phyloP scores from a whole-genome alignment of 192 early-diverging fungal genomes.

The Chytriomyces sp. region DNA sequence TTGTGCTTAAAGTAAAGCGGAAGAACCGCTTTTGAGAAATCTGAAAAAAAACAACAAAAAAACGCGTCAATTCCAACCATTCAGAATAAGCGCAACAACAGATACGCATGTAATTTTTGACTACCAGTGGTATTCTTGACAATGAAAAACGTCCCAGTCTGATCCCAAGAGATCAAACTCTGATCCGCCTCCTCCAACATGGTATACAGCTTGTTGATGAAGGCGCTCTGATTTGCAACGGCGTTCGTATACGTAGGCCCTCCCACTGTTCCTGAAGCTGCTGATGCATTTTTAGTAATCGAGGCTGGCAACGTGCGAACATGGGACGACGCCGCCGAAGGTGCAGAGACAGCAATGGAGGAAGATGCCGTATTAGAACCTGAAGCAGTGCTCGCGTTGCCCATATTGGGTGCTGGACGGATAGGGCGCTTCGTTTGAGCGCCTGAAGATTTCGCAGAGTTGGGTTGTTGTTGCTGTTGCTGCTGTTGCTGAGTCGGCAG shows the following conservation, averaged over 20 bases:
- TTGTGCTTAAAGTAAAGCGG: conserved; percentile 56
- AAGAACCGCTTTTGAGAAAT: conserved; percentile 49
- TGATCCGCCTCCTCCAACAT: conserved; percentile 49
- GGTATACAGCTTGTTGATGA: conserved; percentile 49
- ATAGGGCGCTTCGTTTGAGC: neutral
- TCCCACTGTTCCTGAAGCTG: neutral
- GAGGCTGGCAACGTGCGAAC: conserved; percentile 19
- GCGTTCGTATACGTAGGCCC: neutral
- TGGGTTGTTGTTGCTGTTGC: too few species aligned
- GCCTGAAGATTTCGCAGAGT: too few species aligned
- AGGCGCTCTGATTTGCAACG: conserved; percentile 41
- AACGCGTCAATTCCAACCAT: neutral
- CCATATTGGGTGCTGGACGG: neutral
- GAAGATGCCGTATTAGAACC: too few species aligned
- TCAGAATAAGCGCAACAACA: neutral
- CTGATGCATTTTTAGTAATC: neutral
- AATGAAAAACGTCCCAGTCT: conserved; percentile 48
- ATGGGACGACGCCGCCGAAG: conserved; percentile 26
- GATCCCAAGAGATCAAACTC: conserved; percentile 45
- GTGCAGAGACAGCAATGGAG: conserved; percentile 6
- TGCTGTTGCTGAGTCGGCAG: too few species aligned
- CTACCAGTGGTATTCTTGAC: conserved; percentile 46
- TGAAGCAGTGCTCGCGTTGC: neutral
- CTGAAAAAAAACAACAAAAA: conserved; percentile 15
- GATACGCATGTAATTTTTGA: neutral